phyloP scores from a whole-genome alignment of 805 yeast genomes.

The Priceomyces carsonii region DNA sequence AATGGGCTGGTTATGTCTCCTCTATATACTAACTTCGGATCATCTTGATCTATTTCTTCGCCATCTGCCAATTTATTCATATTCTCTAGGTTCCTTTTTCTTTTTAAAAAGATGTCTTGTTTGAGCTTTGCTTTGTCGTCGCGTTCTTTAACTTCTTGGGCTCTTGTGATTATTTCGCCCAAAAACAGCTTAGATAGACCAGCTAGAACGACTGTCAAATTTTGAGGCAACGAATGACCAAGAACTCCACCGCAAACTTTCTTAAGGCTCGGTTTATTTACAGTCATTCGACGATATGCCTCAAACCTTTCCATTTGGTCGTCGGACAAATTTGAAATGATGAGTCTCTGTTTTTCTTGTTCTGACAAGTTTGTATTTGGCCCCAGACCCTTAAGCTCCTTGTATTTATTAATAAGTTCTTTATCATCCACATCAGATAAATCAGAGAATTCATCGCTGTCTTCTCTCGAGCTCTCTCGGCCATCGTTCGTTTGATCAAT shows the following conservation, averaged over 20 bases:
- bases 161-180: conserved; percentile 87
- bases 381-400: conserved; percentile 31
- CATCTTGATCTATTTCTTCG: conserved; percentile 15
- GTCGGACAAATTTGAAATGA: conserved; percentile 73
- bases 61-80: conserved; percentile 43
- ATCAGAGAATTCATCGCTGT: conserved; percentile 29
- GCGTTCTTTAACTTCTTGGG: conserved; percentile 66
- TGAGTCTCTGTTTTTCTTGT: conserved; percentile 59
- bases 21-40: conserved; percentile 22
- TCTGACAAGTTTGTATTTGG: conserved; percentile 30
- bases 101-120: conserved; percentile 39
- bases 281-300: conserved; percentile 72
- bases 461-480: conserved; percentile 17
- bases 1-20: conserved; percentile 59
- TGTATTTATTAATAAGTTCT: conserved; percentile 31
- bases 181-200: conserved; percentile 86
- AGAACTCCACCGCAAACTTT: conserved; percentile 76
- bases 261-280: conserved; percentile 68
- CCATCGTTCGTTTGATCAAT: no score
- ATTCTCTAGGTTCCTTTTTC: conserved; percentile 32
- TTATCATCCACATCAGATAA: conserved; percentile 36
- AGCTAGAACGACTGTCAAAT: conserved; percentile 76
- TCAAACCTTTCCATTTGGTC: conserved; percentile 88
- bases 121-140: conserved; percentile 46
- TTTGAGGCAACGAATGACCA: conserved; percentile 78